A percentile compares a stretch with the other conserved stretches of the same genome.
These are phyloP conservation scores for Lipomyces yamadae DNA, from an alignment of 805 yeast genomes.

Conservation along the genomic window DNA sequence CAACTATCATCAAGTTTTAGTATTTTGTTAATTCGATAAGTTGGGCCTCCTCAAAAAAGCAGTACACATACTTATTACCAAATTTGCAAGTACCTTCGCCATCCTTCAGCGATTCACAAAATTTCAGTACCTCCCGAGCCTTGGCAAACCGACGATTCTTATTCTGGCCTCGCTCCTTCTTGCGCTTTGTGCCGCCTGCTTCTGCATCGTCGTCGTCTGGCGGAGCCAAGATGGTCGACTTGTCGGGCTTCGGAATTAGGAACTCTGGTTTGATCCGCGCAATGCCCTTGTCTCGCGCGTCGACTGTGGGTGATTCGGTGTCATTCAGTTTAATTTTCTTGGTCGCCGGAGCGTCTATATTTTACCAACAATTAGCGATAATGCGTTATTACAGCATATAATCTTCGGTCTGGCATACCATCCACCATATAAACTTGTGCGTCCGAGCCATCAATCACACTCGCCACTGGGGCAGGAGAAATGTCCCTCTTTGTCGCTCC, in stretches of 20 bases:
- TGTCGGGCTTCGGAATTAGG: slow-evolving; percentile 28
- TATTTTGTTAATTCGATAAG: background rate
- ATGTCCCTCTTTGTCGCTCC: background rate
- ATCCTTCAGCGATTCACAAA: slow-evolving; percentile 61
- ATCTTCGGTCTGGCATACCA: too few species aligned
- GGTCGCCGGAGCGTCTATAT: background rate
- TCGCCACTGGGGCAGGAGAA: background rate
- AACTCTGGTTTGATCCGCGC: slow-evolving; percentile 79
- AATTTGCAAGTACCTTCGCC: slow-evolving; percentile 42
- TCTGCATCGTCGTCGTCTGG: slow-evolving; percentile 54
- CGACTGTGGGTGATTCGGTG: slow-evolving; percentile 5
- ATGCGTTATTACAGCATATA: too few species aligned
- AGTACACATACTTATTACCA: slow-evolving; percentile 29
- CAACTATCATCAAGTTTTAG: slow-evolving; percentile 50
- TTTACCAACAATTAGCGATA: background rate
- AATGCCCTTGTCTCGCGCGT: slow-evolving; percentile 57
- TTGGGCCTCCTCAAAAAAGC: background rate
- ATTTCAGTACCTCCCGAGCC: slow-evolving; percentile 61
- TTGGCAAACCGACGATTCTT: slow-evolving; percentile 79
- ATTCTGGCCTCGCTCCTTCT: slow-evolving; percentile 76
- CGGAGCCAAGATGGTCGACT: slow-evolving; percentile 48
- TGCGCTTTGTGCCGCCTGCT: slow-evolving; percentile 50
- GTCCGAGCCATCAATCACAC: background rate
- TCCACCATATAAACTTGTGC: too few species aligned
- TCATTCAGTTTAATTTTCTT: slow-evolving; percentile 1